Evolutionary conservation across 1,284 basidiomycete species (phyloP), one percentile per base, ranked within the genome.

Genomic region (Singerocomus inundabilis): DNA sequence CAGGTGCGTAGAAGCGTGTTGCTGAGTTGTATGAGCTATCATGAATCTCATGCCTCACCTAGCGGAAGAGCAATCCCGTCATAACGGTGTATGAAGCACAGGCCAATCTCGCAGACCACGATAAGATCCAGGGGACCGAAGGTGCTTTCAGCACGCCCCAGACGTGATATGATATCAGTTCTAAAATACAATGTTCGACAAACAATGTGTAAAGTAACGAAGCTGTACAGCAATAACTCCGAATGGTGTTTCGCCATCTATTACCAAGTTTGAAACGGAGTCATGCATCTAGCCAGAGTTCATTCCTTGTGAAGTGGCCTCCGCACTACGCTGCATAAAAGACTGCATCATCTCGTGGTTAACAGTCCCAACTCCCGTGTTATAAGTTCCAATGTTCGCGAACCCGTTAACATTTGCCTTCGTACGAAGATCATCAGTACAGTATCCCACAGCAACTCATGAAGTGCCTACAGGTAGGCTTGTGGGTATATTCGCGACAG

Each of bases 21-120:
- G 11, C 21, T 25, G 31, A 18, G 29, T 33, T 15, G 21, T 21
- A 21, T 21, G 21, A 4, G 21, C 38, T 36, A 34, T 52, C 33
- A 45, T 51, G 5, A 29, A 41, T 45, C 33, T 49, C 35, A 46
- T 52, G 51, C 28, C 18, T 24, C 10, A 13, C 48, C 28, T 39
- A 90, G 86, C 77, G 81, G 43, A 89, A 84, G 63, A 72, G 72
- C 30, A 78, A 82, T 54, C 85, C 88, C 2, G 73, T 88, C 31
- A 76, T 91, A 46, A 82, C 88, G 0, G 83, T 91, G 8, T 92
- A 92, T 59, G 89, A 92, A 65, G 70, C 87, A 0, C 84, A 85
- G 59, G 84, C 89, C 7, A 91, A 89, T 55, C 70, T 84, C 28
- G 87, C 88, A 2, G 89, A 92, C 61, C 90, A 91, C 56, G 73